phyloP scores from a whole-genome alignment of 495 filamentous ascomycete species.

The Endocarpon pusillum region DNA sequence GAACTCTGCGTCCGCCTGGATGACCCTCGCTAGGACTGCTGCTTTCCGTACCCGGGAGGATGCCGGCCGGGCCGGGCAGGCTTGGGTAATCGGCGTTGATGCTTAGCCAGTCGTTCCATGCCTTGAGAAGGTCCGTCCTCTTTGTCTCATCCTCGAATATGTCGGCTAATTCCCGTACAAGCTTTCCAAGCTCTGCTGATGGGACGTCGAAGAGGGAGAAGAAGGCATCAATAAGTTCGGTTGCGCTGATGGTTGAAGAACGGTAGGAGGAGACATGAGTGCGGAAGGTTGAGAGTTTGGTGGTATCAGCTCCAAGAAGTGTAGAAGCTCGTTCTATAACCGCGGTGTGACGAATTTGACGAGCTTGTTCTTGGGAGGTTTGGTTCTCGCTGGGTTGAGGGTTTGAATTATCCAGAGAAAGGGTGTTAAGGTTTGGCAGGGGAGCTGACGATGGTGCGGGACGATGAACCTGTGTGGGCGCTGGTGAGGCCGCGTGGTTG shows the following conservation, averaged over 20 bases:
- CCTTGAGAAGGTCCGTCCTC: slow-evolving; percentile 48
- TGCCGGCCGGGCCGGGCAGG: slow-evolving; percentile 53
- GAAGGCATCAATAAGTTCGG: slow-evolving; percentile 65
- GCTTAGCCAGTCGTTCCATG: slow-evolving; percentile 89
- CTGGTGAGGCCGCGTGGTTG: slow-evolving; percentile 20
- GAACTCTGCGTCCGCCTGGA: slow-evolving; percentile 36
- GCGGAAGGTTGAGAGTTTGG: slow-evolving; percentile 63
- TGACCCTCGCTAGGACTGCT: slow-evolving; percentile 20
- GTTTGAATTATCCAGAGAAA: slow-evolving; percentile 19
- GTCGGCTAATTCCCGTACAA: slow-evolving; percentile 83
- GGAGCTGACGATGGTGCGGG: slow-evolving; percentile 10
- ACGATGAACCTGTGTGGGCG: slow-evolving; percentile 12
- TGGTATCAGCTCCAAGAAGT: slow-evolving; percentile 54
- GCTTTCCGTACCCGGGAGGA: slow-evolving; percentile 30
- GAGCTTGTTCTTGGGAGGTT: slow-evolving; percentile 62
- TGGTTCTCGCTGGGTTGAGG: slow-evolving; percentile 19
- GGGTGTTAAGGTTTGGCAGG: slow-evolving; percentile 23
- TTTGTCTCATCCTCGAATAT: slow-evolving; percentile 75
- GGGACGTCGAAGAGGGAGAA: slow-evolving; percentile 69
- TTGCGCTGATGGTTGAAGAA: slow-evolving; percentile 43
- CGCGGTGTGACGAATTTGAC: slow-evolving; percentile 48
- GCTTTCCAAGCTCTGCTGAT: slow-evolving; percentile 62
- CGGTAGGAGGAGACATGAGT: slow-evolving; percentile 58
- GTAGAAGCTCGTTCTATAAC: slow-evolving; percentile 73
- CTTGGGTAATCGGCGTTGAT: slow-evolving; percentile 94